A percentile compares a stretch with the other conserved stretches of the same genome.
These are phyloP conservation scores for Monilinia aucupariae DNA, from an alignment of 2,329 filamentous ascomycete species.

Conservation along the genomic window DNA sequence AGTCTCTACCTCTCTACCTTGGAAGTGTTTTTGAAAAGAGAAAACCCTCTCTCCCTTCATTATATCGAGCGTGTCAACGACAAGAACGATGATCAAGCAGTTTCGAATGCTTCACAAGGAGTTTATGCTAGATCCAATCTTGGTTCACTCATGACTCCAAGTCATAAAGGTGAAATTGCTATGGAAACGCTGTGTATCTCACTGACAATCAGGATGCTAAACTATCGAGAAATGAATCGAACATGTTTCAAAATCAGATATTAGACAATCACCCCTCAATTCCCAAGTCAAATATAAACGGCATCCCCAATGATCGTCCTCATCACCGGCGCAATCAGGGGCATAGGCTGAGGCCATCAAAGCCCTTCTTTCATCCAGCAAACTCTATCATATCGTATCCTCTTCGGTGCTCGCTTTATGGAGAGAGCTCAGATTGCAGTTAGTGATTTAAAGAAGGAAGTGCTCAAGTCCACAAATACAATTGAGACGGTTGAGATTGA, in stretches of 20 bases:
- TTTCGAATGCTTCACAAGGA: background rate
- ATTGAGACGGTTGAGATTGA: slow-evolving; percentile 24
- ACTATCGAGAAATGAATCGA: background rate
- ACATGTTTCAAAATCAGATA: background rate
- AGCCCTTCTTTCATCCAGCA: slow-evolving; percentile 37
- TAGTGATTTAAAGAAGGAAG: slow-evolving; percentile 34
- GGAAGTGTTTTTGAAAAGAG: background rate
- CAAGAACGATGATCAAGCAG: background rate
- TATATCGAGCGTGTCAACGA: background rate
- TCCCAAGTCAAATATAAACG: slow-evolving; percentile 14
- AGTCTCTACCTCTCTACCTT: too few relatives aligned
- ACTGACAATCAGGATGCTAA: background rate
- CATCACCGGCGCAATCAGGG: slow-evolving; percentile 42
- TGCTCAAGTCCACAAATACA: slow-evolving; percentile 31
- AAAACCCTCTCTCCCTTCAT: background rate
- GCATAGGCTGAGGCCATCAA: slow-evolving; percentile 42
- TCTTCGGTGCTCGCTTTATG: slow-evolving; percentile 38
- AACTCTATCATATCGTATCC: slow-evolving; percentile 38
- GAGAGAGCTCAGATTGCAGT: slow-evolving; percentile 37
- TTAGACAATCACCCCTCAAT: background rate
- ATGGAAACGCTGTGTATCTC: background rate
- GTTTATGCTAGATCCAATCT: background rate
- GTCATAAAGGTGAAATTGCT: background rate
- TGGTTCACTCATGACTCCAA: background rate
- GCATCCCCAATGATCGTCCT: slow-evolving; percentile 32